Evolutionary conservation across 1,284 basidiomycete species (phyloP), one percentile per base, ranked within the genome.

Genomic region (Cystobasidium pallidum): DNA sequence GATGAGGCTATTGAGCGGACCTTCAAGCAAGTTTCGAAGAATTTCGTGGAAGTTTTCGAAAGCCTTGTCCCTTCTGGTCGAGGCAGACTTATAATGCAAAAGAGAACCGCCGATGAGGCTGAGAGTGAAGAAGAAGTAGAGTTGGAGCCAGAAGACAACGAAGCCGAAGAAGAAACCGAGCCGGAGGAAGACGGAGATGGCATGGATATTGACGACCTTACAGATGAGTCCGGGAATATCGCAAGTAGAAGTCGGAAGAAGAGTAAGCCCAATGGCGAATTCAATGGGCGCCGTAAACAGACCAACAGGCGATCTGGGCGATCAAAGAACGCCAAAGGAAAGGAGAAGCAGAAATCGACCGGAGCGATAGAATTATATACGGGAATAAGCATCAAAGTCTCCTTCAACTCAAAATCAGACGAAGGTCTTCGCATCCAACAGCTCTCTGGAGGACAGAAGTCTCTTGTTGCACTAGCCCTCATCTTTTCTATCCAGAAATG

Each of bases 401-500:
- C 94, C 0, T 99, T 99, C 86, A 97, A 98, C 83, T 96, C 93
- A 1, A 97, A 97, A 82, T 88, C 90, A 13, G 94, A 98, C 80
- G 95, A 98, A 81, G 95, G 95, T 0, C 84, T 97, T 74, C 87
- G 92, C 66, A 96, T 99, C 78, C 93, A 96, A 80, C 96, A 99
- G 80, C 83, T 99, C 4, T 97, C 94, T 1, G 96, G 96, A 65
- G 96, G 96, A 7, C 96, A 99, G 79, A 99, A 99, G 80, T 94
- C 94, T 1, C 84, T 99, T 13, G 96, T 99, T 3, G 96, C 96
- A 0, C 87, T 99, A 32, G 93, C 96, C 0, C 90, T 92, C 39
- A 94, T 99, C 21, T 99, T 99, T 79, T 94, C 95, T 8, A 99
- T 99, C 77, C 96, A 99, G 81, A 97, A 96, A 82, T 98, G 94